A percentile compares a stretch with the other conserved stretches of the same genome.
Conservation (phyloP, 2,329 filamentous ascomycete genomes). For the Ploettnerulaceae sp. region DNA sequence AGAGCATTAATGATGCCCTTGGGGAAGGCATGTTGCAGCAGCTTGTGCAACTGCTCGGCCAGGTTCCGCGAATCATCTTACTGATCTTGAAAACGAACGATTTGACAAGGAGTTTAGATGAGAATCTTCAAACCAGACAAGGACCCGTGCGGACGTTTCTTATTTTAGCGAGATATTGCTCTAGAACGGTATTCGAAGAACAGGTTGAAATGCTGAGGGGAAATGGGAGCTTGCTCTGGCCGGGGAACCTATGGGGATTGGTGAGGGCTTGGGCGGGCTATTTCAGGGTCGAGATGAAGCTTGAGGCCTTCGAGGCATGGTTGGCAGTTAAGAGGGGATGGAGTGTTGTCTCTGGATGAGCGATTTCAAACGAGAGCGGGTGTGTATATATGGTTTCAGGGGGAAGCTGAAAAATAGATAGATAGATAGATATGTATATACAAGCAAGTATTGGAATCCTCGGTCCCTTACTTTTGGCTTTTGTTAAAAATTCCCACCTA, state of each 20-base stretch:
- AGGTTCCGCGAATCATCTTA: slow-evolving; percentile 87
- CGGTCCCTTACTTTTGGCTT: too few species aligned
- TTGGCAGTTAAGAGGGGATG: slow-evolving; percentile 46
- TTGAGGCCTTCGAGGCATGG: slow-evolving; percentile 60
- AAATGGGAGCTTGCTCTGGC: slow-evolving; percentile 53
- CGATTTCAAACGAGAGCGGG: too few species aligned
- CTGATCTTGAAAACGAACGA: slow-evolving; percentile 98
- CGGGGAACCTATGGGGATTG: slow-evolving; percentile 49
- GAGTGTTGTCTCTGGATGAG: slow-evolving; percentile 11
- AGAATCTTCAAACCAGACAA: slow-evolving; percentile 73
- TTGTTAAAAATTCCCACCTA: too few species aligned
- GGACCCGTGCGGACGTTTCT: slow-evolving; percentile 62
- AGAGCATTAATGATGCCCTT: slow-evolving; percentile 76
- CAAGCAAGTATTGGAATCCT: too few species aligned
- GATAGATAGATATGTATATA: too few species aligned
- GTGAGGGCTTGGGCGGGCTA: slow-evolving; percentile 54
- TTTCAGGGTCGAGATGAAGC: slow-evolving; percentile 56
- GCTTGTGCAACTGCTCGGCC: slow-evolving; percentile 79
- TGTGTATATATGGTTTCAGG: too few species aligned
- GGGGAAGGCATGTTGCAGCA: slow-evolving; percentile 86
- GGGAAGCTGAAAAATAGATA: too few species aligned
- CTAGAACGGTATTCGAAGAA: slow-evolving; percentile 60
- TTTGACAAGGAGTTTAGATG: slow-evolving; percentile 86
- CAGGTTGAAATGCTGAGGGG: slow-evolving; percentile 52
- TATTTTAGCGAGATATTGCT: slow-evolving; percentile 65